phyloP scores from a whole-genome alignment of 1,284 basidiomycete species.

The Puccinia triticina region DNA sequence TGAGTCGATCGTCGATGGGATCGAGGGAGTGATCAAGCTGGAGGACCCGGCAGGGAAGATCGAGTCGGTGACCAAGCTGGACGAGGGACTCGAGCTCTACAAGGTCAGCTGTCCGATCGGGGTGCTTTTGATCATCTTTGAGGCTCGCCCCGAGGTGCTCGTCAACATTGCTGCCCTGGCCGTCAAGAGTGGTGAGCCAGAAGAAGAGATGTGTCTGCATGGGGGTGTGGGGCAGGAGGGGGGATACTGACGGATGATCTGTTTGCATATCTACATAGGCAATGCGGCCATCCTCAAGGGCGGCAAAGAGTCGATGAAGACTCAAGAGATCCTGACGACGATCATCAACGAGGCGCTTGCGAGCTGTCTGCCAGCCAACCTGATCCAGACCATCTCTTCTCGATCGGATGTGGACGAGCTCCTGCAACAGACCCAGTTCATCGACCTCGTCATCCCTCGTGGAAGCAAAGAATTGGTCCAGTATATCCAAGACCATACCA shows the following conservation, averaged over 20 bases:
- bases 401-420: slow-evolving; percentile 87
- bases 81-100: slow-evolving; percentile 84
- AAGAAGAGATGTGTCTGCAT: not conserved
- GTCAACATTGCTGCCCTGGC: slow-evolving; percentile 95
- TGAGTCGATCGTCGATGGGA: slow-evolving; percentile 87
- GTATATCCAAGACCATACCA: slow-evolving; percentile 83
- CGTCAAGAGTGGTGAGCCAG: slow-evolving; percentile 82
- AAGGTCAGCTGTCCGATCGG: slow-evolving; percentile 96
- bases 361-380: slow-evolving; percentile 74
- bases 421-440: slow-evolving; percentile 83
- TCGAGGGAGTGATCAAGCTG: slow-evolving; percentile 80
- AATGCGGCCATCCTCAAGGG: slow-evolving; percentile 95
- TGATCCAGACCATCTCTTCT: slow-evolving; percentile 89
- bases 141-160: slow-evolving; percentile 95
- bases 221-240: not conserved
- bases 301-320: slow-evolving; percentile 87
- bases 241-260: slow-evolving; percentile 8
- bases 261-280: slow-evolving; percentile 63
- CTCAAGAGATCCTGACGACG: slow-evolving; percentile 72
- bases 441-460: slow-evolving; percentile 94
- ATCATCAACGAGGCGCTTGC: slow-evolving; percentile 79
- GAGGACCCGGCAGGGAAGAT: slow-evolving; percentile 85
- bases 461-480: slow-evolving; percentile 89
- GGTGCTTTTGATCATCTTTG: slow-evolving; percentile 94
- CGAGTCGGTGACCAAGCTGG: slow-evolving; percentile 83